Base-by-base conservation (phyloP, 352 stramenopile genomes). In the Pythium vanterpoolii region DNA sequence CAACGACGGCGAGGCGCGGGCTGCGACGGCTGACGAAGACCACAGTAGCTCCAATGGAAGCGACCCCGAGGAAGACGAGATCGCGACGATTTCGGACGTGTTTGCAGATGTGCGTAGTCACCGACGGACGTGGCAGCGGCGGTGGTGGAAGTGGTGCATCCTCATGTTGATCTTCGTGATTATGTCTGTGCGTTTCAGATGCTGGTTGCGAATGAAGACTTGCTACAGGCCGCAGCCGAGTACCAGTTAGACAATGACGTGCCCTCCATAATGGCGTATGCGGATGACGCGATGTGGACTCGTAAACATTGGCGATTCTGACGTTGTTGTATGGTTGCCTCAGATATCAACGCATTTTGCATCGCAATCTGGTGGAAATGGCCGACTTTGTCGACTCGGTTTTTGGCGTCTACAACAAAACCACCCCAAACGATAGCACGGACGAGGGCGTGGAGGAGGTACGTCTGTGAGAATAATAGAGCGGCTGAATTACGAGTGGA, bases 331-430 rank as follows among this genome's bases (percentile, higher is more conserved):
- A 18, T 6, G 16, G 53, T 33, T 57, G 18, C 0, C 49, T 40
- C 26, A 90, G 78, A 2, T 89, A 90, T 55, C 83, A 93, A 64
- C 77, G 73, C 6, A 73, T 90, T 39, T 54, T 93, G 42, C 83
- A 93, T 47, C 76, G 75, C 26, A 81, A 90, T 43, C 55, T 93
- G 30, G 77, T 93, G 65, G 83, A 93, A 40, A 93, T 93, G 83
- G 78, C 83, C 27, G 73, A 85, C 47, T 93, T 90, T 52, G 77
- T 90, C 45, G 83, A 93, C 68, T 72, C 80, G 38, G 72, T 81
- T 52, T 93, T 87, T 60, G 79, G 83, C 23, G 80, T 93, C 39
- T 93, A 90, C 69, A 74, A 76, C 45, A 81, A 73, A 24, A 1
- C 33, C 6, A 40, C 10, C 10, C 14, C n/a, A 19, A 11, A 31